A percentile compares a stretch with the other conserved stretches of the same genome.
Evolutionary conservation across 495 filamentous ascomycete species (phyloP).

Genomic region (Penicillium riverlandense): DNA sequence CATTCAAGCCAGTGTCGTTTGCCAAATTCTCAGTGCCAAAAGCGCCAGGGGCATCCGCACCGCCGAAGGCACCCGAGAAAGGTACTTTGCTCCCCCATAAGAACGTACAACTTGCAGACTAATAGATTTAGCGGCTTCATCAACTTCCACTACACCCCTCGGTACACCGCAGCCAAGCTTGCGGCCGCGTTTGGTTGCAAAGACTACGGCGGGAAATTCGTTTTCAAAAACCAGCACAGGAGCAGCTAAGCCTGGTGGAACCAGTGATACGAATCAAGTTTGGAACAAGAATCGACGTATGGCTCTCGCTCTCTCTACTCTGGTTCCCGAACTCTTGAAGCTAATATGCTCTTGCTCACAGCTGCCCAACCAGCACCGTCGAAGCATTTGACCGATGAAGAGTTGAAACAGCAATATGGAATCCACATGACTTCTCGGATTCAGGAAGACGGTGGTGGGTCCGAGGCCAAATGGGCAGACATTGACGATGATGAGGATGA

Average conservation of each 20-base stretch:
- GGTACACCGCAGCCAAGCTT: slow-evolving; percentile 37
- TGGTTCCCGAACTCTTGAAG: too few species aligned
- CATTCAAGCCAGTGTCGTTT: slow-evolving; percentile 92
- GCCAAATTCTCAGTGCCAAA: slow-evolving; percentile 62
- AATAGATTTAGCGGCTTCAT: neutral
- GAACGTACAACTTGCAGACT: too few species aligned
- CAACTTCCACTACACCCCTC: slow-evolving; percentile 32
- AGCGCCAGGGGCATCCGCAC: slow-evolving; percentile 43
- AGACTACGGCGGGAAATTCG: slow-evolving; percentile 50
- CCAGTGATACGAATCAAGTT: slow-evolving; percentile 66
- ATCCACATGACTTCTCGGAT: slow-evolving; percentile 94
- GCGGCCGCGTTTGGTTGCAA: slow-evolving; percentile 60
- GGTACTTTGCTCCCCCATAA: slow-evolving; percentile 23
- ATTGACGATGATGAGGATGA: slow-evolving; percentile 98
- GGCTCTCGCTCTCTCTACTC: slow-evolving; percentile 12
- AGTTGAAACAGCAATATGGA: slow-evolving; percentile 88
- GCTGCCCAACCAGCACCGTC: slow-evolving; percentile 70
- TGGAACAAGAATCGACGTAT: slow-evolving; percentile 99
- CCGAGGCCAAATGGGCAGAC: slow-evolving; percentile 93
- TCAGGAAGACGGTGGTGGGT: slow-evolving; percentile 67
- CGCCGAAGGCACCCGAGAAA: slow-evolving; percentile 51
- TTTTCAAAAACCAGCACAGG: slow-evolving; percentile 39
- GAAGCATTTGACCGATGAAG: slow-evolving; percentile 95
- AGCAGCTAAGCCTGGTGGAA: slow-evolving; percentile 38
- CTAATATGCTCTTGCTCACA: slow-evolving; percentile 17